phyloP scores from a whole-genome alignment of 352 stramenopile species.

The Salisapilia sapeloensis region DNA sequence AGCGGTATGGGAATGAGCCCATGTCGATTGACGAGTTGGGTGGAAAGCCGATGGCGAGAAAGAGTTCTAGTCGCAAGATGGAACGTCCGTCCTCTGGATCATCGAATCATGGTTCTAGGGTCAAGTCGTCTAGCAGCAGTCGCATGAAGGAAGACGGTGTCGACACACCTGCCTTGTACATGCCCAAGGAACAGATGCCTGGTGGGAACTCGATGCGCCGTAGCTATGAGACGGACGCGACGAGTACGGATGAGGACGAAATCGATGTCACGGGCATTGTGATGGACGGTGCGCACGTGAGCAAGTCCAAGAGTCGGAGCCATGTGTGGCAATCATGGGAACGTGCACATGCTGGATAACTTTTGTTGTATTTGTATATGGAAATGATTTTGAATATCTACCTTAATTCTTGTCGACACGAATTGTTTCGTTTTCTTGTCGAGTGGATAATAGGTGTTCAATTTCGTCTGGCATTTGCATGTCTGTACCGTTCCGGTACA shows the following conservation, averaged over 20 bases:
- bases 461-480: too few relatives aligned
- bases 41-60: slow-evolving; percentile 3
- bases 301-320: slow-evolving; percentile 16
- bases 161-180: too few relatives aligned
- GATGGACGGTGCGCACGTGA: slow-evolving; percentile 7
- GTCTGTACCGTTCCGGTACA: too few relatives aligned
- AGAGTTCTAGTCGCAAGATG: slow-evolving; percentile 15
- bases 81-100: neutral
- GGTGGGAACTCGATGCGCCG: too few relatives aligned
- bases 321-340: slow-evolving; percentile 67
- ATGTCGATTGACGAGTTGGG: slow-evolving; percentile 1
- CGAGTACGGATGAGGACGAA: slow-evolving; percentile 33
- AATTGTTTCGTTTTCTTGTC: too few relatives aligned
- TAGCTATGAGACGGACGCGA: slow-evolving; percentile 14
- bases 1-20: slow-evolving; percentile 3
- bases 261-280: slow-evolving; percentile 50
- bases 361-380: neutral
- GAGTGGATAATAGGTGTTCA: too few relatives aligned
- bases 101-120: neutral
- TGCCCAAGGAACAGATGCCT: too few relatives aligned
- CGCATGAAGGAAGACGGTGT: slow-evolving; percentile 19
- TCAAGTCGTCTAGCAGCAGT: slow-evolving; percentile 7
- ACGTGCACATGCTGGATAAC: slow-evolving; percentile 25
- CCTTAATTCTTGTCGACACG: too few relatives aligned
- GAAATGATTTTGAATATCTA: too few relatives aligned